Conservation (phyloP, 306 rosid genomes). For the Spatholobus suberectus region DNA sequence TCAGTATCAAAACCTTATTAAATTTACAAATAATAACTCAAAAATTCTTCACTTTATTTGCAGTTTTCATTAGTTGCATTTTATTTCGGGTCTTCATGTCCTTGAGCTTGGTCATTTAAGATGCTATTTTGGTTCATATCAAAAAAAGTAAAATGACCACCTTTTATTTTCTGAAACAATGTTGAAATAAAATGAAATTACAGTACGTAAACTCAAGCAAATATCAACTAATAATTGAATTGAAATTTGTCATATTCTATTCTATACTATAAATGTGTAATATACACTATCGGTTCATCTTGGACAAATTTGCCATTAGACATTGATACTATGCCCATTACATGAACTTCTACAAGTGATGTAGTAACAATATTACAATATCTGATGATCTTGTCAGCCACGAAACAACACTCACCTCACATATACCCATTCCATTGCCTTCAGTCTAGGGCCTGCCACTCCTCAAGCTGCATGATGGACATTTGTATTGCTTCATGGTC, state of each 20-base stretch:
- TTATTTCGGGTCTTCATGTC: no score
- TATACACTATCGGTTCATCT: conserved; percentile 36
- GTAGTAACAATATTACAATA: conserved; percentile 47
- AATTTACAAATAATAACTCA: no score
- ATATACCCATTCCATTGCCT: conserved; percentile 4
- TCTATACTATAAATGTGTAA: conserved; percentile 1
- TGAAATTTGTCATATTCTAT: conserved; percentile 29
- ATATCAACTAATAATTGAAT: conserved; percentile 21
- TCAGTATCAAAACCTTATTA: no score
- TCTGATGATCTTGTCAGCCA: conserved; percentile 46
- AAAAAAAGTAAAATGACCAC: no score
- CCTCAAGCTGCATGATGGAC: conserved; percentile 81
- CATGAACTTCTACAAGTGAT: conserved; percentile 43
- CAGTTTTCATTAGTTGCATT: no score
- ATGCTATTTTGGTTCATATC: no score
- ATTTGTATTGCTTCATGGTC: conserved; percentile 86
- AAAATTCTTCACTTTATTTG: no score
- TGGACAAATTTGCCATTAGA: conserved; percentile 43
- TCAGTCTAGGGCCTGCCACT: conserved; percentile 59
- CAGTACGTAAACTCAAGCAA: conserved; percentile 42
- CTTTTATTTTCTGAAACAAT: conserved; percentile 4
- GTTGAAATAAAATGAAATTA: background rate
- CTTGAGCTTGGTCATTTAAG: no score
- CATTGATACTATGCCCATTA: conserved; percentile 48
- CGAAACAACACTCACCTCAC: conserved; percentile 20